Evolutionary conservation across 2,329 filamentous ascomycete species (phyloP), one percentile per base, ranked within the genome.

Genomic region (Colletotrichum costaricense): DNA sequence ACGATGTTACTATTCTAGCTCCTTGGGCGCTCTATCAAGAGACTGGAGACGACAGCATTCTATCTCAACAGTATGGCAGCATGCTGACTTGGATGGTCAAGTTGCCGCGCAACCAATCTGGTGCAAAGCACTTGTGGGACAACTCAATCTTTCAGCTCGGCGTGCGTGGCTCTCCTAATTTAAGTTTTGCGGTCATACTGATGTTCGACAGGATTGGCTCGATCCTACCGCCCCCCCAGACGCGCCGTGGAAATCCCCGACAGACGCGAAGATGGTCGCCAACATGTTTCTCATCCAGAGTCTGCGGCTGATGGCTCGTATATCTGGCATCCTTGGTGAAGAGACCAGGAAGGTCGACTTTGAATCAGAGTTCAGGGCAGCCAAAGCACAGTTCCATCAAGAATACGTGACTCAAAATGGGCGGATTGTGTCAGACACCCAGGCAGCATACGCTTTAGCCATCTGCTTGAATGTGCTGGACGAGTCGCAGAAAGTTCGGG

Each of bases 161-260:
- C 9, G 71, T 73, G 63, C 26, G 4, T 26, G 26, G 26, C 26
- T 26, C 26, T 26, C 26, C 26, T 4, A 1, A 26, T 26, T 26
- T 26, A 26, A 26, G 26, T 26, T 26, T 26, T 26, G 26, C 26
- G 0, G 71, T 63, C 5, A 12, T 35, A 54, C 60, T 49, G 24
- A 57, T 5, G 9, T 33, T 1, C 0, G 19, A 4, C 26, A 72
- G 67, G 72, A 82, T 67, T 82, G 81, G 81, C 75, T 82, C 3
- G 81, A 81, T 49, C 81, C 81, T 1, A 73, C 73, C 28, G 80
- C 80, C 0, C 79, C 81, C 2, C 77, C 79, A 2, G 67, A 76
- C 11, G 73, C 77, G 28, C 80, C 81, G 1, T 76, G 72, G 54
- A 74, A 76, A n/a, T 78, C 77, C 3, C 75, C 75, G 9, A 82